A percentile compares a stretch with the other conserved stretches of the same genome.
Evolutionary conservation across 2,329 filamentous ascomycete species (phyloP).

Genomic region (Neofusicoccum parvum): DNA sequence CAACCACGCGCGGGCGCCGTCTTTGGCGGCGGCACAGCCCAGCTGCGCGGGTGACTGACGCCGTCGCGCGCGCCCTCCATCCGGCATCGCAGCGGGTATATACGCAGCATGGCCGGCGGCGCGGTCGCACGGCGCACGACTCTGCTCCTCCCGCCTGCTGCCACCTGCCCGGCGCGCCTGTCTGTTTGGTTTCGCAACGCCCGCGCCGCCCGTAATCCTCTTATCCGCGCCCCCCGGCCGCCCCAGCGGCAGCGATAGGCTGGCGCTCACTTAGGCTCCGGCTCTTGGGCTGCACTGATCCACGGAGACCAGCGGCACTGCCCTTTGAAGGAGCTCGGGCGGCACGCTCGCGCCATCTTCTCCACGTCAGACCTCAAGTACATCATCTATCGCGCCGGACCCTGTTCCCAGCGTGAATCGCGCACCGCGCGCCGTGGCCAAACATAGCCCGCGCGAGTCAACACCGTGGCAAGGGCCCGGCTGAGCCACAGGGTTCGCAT

Average conservation of each 20-base stretch:
- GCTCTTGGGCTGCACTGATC: constrained; percentile 16
- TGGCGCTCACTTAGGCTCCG: constrained; percentile 4
- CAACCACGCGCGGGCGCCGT: constrained; percentile 9
- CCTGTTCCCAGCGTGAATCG: constrained; percentile 22
- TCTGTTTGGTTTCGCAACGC: not conserved
- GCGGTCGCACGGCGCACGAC: constrained; percentile 12
- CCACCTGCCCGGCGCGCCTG: not conserved
- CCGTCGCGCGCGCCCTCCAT: not conserved
- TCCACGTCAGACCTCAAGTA: constrained; percentile 20
- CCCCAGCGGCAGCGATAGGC: constrained; percentile 6
- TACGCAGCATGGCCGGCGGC: not conserved
- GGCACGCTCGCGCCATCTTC: constrained; percentile 16
- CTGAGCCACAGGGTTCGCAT: constrained; percentile 21
- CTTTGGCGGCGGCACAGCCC: constrained; percentile 4
- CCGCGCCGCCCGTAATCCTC: not conserved
- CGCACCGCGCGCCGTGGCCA: constrained; percentile 9
- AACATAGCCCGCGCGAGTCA: constrained; percentile 21
- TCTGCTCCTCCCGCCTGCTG: not conserved
- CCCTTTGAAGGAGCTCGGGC: constrained; percentile 8
- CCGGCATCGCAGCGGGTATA: constrained; percentile 4
- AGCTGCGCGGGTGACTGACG: not conserved
- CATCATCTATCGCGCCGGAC: constrained; percentile 14
- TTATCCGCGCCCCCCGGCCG: not conserved
- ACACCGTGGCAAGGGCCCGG: constrained; percentile 15
- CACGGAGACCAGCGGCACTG: constrained; percentile 18